Evolutionary conservation across 2,329 filamentous ascomycete genomes (phyloP).

Genomic region (Aspergillus candidus): DNA sequence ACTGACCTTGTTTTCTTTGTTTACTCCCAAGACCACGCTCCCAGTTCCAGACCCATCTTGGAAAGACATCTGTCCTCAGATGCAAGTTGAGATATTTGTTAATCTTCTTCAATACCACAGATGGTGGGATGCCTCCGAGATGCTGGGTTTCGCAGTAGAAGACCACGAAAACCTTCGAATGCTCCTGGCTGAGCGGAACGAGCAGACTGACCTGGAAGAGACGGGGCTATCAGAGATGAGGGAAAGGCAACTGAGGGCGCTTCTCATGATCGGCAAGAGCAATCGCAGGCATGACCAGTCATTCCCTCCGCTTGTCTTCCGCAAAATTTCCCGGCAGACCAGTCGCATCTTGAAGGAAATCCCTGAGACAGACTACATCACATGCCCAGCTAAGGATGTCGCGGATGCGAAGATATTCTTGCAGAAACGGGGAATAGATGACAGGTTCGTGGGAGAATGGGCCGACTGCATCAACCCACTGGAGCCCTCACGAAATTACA

Average conservation of each 20-base stretch:
- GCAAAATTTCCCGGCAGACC: constrained; percentile 18
- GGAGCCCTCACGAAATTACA: neutral
- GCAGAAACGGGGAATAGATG: constrained; percentile 22
- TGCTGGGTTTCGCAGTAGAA: constrained; percentile 21
- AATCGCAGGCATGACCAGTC: constrained; percentile 15
- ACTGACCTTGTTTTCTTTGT: neutral
- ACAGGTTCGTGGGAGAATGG: constrained; percentile 30
- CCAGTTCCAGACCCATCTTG: constrained; percentile 21
- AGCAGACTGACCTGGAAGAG: constrained; percentile 27
- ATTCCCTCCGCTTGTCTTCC: constrained; percentile 25
- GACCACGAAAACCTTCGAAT: constrained; percentile 18
- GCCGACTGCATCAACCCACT: constrained; percentile 19
- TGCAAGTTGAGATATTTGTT: constrained; percentile 32
- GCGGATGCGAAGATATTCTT: constrained; percentile 27
- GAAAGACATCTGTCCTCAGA: constrained; percentile 25
- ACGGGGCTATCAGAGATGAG: constrained; percentile 27
- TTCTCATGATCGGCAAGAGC: constrained; percentile 31
- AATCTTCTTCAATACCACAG: constrained; percentile 23
- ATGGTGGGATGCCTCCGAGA: constrained; percentile 16
- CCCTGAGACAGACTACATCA: constrained; percentile 18
- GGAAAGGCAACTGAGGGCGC: constrained; percentile 25
- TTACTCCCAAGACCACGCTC: neutral
- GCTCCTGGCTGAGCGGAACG: constrained; percentile 15
- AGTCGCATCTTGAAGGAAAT: constrained; percentile 8
- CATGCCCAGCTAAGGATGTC: constrained; percentile 28